Conservation (phyloP, 192 early-diverging fungal genomes). For the Backusella parvicylindrica region DNA sequence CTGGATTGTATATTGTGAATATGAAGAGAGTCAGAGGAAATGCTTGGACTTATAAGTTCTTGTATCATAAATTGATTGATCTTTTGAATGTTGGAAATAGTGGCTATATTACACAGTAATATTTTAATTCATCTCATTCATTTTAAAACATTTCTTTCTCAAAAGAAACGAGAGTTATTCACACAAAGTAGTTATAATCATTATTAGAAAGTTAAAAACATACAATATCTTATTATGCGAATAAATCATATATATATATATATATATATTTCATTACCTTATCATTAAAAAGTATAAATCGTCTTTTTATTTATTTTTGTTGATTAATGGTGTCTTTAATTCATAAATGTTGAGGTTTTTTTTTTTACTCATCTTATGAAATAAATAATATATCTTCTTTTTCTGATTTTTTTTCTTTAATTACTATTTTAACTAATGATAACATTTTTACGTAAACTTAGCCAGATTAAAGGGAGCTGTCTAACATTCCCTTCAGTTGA, state of each 20-base stretch:
- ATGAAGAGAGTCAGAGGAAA: slow-evolving; percentile 57
- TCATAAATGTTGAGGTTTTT: too few relatives aligned
- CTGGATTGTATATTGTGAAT: slow-evolving; percentile 58
- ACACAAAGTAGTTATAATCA: background rate
- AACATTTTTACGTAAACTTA: too few relatives aligned
- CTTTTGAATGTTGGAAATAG: slow-evolving; percentile 28
- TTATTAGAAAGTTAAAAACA: background rate
- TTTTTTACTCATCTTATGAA: too few relatives aligned
- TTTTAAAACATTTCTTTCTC: background rate
- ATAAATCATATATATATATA: background rate
- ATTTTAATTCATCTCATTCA: background rate
- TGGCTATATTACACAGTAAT: background rate
- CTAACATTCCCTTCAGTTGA: too few relatives aligned
- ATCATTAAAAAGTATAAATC: background rate
- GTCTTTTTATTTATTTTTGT: background rate
- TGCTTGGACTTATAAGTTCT: slow-evolving; percentile 60
- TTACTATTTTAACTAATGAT: too few relatives aligned
- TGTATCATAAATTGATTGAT: slow-evolving; percentile 49
- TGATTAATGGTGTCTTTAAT: too few relatives aligned
- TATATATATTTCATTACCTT: too few relatives aligned
- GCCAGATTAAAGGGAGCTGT: too few relatives aligned
- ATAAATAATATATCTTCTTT: too few relatives aligned
- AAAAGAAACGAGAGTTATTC: too few relatives aligned
- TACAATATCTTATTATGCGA: background rate
- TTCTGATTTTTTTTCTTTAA: too few relatives aligned